Evolutionary conservation across 169 alveolate genomes (phyloP).

Genomic region (Eimeria nieschulzi): DNA sequence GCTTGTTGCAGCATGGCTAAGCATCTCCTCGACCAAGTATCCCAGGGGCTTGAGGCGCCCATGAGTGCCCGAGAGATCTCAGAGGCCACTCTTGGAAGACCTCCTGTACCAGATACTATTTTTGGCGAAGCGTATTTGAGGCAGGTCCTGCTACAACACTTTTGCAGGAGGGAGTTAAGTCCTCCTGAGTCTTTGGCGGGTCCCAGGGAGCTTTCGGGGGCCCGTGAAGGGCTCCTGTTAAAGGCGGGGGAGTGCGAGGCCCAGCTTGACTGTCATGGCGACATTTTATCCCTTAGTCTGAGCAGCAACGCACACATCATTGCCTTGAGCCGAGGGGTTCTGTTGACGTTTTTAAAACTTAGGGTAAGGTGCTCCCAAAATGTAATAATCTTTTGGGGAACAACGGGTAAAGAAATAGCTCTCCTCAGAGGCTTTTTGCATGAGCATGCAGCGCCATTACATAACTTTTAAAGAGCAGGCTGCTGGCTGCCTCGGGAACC

Average conservation of each 20-base stretch:
- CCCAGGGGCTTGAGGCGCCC: background rate
- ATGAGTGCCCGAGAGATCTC: background rate
- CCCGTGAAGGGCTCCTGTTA: background rate
- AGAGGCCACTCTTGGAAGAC: background rate
- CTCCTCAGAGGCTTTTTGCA: no score
- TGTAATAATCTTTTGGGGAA: no score
- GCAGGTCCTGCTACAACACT: conserved; percentile 15
- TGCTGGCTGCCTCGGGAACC: no score
- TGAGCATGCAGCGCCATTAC: no score
- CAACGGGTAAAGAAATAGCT: no score
- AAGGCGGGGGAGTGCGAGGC: conserved; percentile 46
- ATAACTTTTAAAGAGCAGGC: no score
- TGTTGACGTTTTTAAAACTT: conserved; percentile 29
- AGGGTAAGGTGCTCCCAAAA: background rate
- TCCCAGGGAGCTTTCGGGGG: conserved; percentile 11
- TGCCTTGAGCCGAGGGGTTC: conserved; percentile 51
- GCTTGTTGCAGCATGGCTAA: conserved; percentile 56
- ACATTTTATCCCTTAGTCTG: conserved; percentile 38
- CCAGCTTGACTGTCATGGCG: conserved; percentile 59
- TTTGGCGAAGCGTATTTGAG: conserved; percentile 40
- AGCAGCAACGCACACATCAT: conserved; percentile 61
- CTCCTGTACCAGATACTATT: background rate
- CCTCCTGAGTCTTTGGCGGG: background rate
- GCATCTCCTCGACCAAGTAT: conserved; percentile 10
- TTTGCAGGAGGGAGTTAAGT: background rate